A percentile compares a stretch with the other conserved stretches of the same genome.
Conservation (phyloP, 2,329 filamentous ascomycete species). For the Amauroascus niger region DNA sequence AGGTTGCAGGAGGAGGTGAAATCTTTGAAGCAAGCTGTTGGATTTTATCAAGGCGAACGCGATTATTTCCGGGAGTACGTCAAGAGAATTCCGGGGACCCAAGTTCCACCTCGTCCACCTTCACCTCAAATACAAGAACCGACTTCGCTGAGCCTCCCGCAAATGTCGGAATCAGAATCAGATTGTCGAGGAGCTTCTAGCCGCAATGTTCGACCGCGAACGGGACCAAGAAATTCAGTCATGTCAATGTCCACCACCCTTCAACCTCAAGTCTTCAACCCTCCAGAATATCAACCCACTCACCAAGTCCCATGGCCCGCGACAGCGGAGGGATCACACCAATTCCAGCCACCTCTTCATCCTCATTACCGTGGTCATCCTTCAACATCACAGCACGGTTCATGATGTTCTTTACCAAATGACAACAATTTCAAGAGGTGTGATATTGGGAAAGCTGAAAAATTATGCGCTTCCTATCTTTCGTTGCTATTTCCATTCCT, state of each 20-base stretch:
- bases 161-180: slow-evolving; percentile 10
- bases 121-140: slow-evolving; percentile 12
- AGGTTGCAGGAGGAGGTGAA: slow-evolving; percentile 31
- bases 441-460: too few species aligned
- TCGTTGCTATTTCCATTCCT: too few species aligned
- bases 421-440: too few species aligned
- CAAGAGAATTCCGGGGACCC: slow-evolving; percentile 11
- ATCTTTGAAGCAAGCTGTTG: slow-evolving; percentile 14
- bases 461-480: too few species aligned
- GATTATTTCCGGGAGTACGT: slow-evolving; percentile 32
- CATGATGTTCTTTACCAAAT: too few species aligned
- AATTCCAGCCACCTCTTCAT: not conserved
- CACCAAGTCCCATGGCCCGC: slow-evolving; percentile 1
- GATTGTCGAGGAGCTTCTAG: slow-evolving; percentile 5
- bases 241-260: slow-evolving; percentile 2
- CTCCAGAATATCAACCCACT: not conserved
- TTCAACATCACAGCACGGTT: not conserved
- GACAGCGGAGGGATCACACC: not conserved
- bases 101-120: slow-evolving; percentile 12
- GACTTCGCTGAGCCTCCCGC: not conserved
- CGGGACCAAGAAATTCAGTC: slow-evolving; percentile 3
- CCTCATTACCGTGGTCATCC: not conserved
- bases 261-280: slow-evolving; percentile 3
- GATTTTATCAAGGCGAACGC: slow-evolving; percentile 32
- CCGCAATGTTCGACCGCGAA: slow-evolving; percentile 15